phyloP scores from a whole-genome alignment of 306 rosid species.

The Fagus crenata region DNA sequence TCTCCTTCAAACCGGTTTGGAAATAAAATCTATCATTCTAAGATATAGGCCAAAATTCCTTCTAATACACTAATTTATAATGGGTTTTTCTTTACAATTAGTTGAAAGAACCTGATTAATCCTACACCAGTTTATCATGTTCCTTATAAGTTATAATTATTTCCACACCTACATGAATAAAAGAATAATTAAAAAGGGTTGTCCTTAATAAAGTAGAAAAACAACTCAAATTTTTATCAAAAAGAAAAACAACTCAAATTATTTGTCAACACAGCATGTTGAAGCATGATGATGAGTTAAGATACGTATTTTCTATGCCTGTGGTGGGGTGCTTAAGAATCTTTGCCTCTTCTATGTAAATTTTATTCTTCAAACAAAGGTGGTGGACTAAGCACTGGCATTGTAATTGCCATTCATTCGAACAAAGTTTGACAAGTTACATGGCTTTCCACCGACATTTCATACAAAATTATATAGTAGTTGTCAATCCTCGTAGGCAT shows the following conservation, averaged over 20 bases:
- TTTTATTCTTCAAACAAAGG: background rate
- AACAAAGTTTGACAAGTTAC: too few species aligned
- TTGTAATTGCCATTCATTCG: too few species aligned
- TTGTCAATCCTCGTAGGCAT: background rate
- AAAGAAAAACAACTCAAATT: background rate
- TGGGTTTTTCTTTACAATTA: too few species aligned
- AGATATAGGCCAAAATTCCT: too few species aligned
- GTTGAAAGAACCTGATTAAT: background rate
- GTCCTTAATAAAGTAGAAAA: background rate
- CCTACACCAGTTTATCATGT: background rate
- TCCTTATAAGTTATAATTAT: background rate
- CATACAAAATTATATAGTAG: background rate
- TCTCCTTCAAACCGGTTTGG: too few species aligned
- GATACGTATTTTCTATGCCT: background rate
- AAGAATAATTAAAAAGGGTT: background rate
- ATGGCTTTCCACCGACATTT: background rate
- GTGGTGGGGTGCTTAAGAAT: background rate
- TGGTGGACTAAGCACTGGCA: too few species aligned
- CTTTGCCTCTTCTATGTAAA: background rate
- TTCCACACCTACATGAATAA: background rate
- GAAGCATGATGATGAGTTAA: background rate
- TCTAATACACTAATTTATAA: too few species aligned
- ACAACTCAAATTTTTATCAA: background rate
- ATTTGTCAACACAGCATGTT: background rate
- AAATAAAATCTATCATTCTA: too few species aligned